Evolutionary conservation across 2,329 filamentous ascomycete genomes (phyloP), one percentile per base, ranked within the genome.

Genomic region (Tympanopsis confertula): DNA sequence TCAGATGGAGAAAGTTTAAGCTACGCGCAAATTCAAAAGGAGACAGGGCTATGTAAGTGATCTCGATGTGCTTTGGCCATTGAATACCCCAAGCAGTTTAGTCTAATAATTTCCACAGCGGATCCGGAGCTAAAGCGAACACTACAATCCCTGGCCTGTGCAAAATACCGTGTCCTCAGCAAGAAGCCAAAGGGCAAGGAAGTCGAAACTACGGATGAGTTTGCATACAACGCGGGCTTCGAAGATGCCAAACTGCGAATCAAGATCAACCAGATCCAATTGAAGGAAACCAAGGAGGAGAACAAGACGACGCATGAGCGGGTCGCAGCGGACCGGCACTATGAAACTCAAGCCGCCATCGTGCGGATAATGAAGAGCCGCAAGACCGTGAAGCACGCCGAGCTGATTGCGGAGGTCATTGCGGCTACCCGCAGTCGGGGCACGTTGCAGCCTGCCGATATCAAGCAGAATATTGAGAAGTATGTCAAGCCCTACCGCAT

Each of bases 221-320:
- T 98, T 51, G 76, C 75, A 0, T 79, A 94, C 51, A 95, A 95
- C 62, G 59, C 70, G 33, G 56, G 56, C 13, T 98, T 98, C 59
- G 65, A 65, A 2, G 82, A 95, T 52, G 71, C 79, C 15, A 94
- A 91, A 58, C 83, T 85, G 59, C 78, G 87, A 40, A 80, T 98
- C 62, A 98, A 98, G 66, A 95, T 98, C 66, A 98, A 96, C 62
- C 89, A 95, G 61, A 91, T 98, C 48, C 91, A 98, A 61, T 73
- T 95, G 37, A 93, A 91, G 61, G 91, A 98, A 62, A 96, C 91
- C 1, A 84, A 83, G 50, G 83, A 89, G 52, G 91, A 98, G 61
- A 95, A 95, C 62, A 84, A 87, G 59, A 86, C 83, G 49, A 96
- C 88, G 1, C 87, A 96, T 58, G 82, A 94, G 58, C 76, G 86